Evolutionary conservation across 768 basidiomycete genomes (phyloP).

Genomic region (Tylopilus felleus): DNA sequence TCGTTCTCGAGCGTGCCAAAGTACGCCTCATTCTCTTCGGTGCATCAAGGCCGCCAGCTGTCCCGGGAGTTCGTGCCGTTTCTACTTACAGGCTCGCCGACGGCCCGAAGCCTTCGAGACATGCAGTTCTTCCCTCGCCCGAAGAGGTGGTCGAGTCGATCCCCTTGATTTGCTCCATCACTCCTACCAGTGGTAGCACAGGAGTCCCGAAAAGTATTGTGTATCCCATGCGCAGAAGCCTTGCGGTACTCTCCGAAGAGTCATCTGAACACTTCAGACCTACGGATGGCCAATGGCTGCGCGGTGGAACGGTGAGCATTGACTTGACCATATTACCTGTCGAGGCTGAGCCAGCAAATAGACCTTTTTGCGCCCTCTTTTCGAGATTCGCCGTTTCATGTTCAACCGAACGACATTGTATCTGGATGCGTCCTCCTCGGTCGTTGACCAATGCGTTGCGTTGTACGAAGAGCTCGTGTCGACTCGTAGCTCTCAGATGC

Average conservation of each 20-base stretch:
- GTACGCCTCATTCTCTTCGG: constrained; percentile 24
- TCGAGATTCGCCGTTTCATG: constrained; percentile 19
- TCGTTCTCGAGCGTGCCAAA: constrained; percentile 20
- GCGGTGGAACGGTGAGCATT: constrained; percentile 10
- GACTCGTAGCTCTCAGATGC: constrained; percentile 11
- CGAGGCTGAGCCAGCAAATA: constrained; percentile 1
- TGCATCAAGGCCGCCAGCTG: constrained; percentile 8
- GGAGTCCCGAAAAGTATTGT: constrained; percentile 18
- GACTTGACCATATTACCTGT: neutral
- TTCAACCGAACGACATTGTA: constrained; percentile 16
- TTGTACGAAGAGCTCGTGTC: constrained; percentile 13
- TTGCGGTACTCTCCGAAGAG: constrained; percentile 13
- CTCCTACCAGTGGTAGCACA: constrained; percentile 26
- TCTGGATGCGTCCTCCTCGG: constrained; percentile 8
- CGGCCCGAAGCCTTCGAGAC: constrained; percentile 7
- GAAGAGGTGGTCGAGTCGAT: constrained; percentile 15
- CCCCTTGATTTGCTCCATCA: constrained; percentile 12
- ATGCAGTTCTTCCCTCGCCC: constrained; percentile 11
- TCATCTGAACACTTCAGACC: constrained; percentile 6
- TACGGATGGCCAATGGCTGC: constrained; percentile 18
- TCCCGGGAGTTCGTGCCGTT: constrained; percentile 9
- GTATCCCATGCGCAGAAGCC: constrained; percentile 15
- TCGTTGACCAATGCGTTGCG: constrained; percentile 8
- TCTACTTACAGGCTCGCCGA: constrained; percentile 20
- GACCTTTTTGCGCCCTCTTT: constrained; percentile 17